Evolutionary conservation across 78 protist genomes (phyloP).

Genomic region (Diacronema lutheri): DNA sequence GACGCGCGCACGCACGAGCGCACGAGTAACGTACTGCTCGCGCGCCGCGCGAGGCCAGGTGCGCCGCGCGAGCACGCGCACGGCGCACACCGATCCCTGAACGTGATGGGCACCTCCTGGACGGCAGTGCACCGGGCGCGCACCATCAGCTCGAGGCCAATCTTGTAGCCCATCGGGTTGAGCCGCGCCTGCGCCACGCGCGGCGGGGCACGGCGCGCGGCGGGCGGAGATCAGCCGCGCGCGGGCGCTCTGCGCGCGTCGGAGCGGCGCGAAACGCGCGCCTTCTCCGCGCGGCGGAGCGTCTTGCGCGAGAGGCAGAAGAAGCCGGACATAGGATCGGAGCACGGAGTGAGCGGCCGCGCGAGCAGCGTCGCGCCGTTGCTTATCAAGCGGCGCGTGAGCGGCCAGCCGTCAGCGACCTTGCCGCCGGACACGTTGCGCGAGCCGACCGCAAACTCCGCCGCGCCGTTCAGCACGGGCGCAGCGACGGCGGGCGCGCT

Average conservation of each 20-base stretch:
- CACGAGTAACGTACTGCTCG: neutral
- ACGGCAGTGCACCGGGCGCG: neutral
- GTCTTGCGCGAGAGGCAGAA: slow-evolving; percentile 13
- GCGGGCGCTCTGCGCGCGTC: neutral
- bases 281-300: neutral
- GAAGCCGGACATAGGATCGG: slow-evolving; percentile 60
- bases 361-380: slow-evolving; percentile 57
- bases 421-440: slow-evolving; percentile 25
- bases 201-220: too few species aligned
- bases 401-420: neutral
- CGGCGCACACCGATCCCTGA: neutral
- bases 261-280: neutral
- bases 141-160: slow-evolving; percentile 51
- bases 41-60: neutral
- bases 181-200: neutral
- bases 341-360: slow-evolving; percentile 21
- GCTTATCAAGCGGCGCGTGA: neutral
- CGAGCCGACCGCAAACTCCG: slow-evolving; percentile 43
- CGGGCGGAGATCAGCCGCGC: neutral
- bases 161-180: slow-evolving; percentile 40
- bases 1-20: neutral
- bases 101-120: neutral
- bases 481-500: slow-evolving; percentile 5
- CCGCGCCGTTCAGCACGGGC: slow-evolving; percentile 25
- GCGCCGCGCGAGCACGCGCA: too few species aligned